phyloP scores from a whole-genome alignment of 2,329 filamentous ascomycete species.

The Leptographium procerum region DNA sequence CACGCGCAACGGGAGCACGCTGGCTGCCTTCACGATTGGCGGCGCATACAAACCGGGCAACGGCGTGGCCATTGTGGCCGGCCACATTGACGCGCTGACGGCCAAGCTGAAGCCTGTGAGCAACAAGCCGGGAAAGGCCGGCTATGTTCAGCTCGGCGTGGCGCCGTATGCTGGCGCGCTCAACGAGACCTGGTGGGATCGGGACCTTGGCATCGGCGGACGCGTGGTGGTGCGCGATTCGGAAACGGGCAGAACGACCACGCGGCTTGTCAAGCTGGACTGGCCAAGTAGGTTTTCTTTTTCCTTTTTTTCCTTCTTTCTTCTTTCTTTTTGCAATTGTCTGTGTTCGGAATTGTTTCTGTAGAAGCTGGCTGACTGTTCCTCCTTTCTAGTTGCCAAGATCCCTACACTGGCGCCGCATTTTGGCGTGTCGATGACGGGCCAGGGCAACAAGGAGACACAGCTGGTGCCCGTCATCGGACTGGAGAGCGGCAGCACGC shows the following conservation, averaged over 20 bases:
- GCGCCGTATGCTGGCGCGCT: slow-evolving; percentile 85
- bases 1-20: slow-evolving; percentile 23
- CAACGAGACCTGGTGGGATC: slow-evolving; percentile 92
- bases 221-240: slow-evolving; percentile 72
- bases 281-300: slow-evolving; percentile 61
- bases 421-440: slow-evolving; percentile 68
- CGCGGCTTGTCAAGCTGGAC: slow-evolving; percentile 77
- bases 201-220: slow-evolving; percentile 83
- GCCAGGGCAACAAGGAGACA: slow-evolving; percentile 70
- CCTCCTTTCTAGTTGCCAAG: slow-evolving; percentile 54
- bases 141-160: slow-evolving; percentile 81
- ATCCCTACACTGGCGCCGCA: slow-evolving; percentile 89
- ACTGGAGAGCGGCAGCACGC: slow-evolving; percentile 57
- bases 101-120: slow-evolving; percentile 86
- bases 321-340: too few species aligned
- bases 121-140: slow-evolving; percentile 69
- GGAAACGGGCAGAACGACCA: slow-evolving; percentile 61
- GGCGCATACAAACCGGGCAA: slow-evolving; percentile 24
- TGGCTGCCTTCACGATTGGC: slow-evolving; percentile 26
- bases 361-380: background rate
- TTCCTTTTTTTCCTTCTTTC: too few species aligned
- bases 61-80: slow-evolving; percentile 47
- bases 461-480: slow-evolving; percentile 92
- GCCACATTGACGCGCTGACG: slow-evolving; percentile 87
- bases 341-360: too few species aligned